Evolutionary conservation across 352 stramenopile species (phyloP).

Genomic region (Globisporangium echinulatum): DNA sequence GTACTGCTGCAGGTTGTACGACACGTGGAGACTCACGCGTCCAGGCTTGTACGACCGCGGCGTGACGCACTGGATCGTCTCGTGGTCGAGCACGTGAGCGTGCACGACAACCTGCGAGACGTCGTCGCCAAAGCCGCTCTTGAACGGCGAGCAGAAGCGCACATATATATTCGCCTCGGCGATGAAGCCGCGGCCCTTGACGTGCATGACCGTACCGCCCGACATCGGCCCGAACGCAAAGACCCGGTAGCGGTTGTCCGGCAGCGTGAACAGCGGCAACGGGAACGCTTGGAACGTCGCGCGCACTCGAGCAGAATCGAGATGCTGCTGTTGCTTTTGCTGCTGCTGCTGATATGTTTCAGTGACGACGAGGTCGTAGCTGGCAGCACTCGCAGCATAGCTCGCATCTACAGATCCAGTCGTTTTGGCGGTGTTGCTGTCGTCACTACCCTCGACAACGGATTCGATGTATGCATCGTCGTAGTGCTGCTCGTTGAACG

Average conservation of each 20-base stretch:
- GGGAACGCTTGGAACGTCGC: constrained; percentile 46
- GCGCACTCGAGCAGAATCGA: neutral
- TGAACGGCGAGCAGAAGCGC: constrained; percentile 41
- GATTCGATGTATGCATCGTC: constrained; percentile 19
- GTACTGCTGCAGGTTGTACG: constrained; percentile 73
- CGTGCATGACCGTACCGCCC: constrained; percentile 39
- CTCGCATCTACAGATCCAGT: too few relatives aligned
- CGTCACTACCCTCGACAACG: neutral
- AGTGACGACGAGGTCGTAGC: neutral
- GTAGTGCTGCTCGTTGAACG: constrained; percentile 67
- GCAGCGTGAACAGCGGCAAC: constrained; percentile 50
- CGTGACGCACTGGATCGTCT: constrained; percentile 46
- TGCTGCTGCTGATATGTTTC: neutral
- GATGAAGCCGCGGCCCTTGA: constrained; percentile 59
- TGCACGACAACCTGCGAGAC: constrained; percentile 37
- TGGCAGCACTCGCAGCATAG: too few relatives aligned
- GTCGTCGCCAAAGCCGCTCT: constrained; percentile 22
- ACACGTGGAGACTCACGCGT: constrained; percentile 41
- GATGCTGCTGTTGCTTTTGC: neutral
- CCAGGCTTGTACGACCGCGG: constrained; percentile 27
- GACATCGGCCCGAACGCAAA: constrained; percentile 43
- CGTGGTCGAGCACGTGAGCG: constrained; percentile 39
- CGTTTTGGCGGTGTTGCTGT: neutral
- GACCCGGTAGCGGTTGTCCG: constrained; percentile 29
- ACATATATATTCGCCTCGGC: constrained; percentile 57